Conservation (phyloP, 352 stramenopile genomes). For the Thraustochytrium sp. region DNA sequence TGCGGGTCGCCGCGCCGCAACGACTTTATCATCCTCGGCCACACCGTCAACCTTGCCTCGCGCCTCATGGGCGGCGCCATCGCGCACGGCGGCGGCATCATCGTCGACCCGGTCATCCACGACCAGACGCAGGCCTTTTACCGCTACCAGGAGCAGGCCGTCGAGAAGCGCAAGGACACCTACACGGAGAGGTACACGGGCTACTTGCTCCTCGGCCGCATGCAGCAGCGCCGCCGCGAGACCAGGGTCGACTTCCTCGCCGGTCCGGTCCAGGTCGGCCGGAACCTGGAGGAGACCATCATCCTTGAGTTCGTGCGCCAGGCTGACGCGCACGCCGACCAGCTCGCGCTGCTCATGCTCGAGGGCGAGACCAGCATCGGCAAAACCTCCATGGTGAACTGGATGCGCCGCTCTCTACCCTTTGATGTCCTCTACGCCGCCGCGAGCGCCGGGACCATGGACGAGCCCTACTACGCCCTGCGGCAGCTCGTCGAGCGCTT, state of each 20-base stretch:
- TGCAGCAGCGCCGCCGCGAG: neutral
- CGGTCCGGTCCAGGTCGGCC: neutral
- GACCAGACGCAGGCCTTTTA: neutral
- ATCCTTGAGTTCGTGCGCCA: neutral
- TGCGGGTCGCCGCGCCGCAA: constrained; percentile 52
- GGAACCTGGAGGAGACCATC: neutral
- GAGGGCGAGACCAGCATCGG: neutral
- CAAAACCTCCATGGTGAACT: constrained; percentile 4
- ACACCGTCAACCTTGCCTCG: constrained; percentile 57
- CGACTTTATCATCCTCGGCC: constrained; percentile 60
- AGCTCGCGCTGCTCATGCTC: neutral
- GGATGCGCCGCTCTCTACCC: neutral
- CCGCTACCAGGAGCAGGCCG: neutral
- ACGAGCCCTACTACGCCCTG: neutral
- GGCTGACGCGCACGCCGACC: neutral
- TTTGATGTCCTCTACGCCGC: neutral
- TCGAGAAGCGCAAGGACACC: neutral
- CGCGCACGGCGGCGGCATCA: constrained; percentile 48
- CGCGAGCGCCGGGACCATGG: neutral
- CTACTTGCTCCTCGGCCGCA: neutral
- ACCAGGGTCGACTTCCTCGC: neutral
- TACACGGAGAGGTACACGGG: constrained; percentile 17
- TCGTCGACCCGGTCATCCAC: constrained; percentile 51
- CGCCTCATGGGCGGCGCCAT: constrained; percentile 57
- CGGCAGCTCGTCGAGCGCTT: constrained; percentile 12